A percentile compares a stretch with the other conserved stretches of the same genome.
phyloP scores from a whole-genome alignment of 192 early-diverging fungal genomes.

The Gonapodya prolifera region DNA sequence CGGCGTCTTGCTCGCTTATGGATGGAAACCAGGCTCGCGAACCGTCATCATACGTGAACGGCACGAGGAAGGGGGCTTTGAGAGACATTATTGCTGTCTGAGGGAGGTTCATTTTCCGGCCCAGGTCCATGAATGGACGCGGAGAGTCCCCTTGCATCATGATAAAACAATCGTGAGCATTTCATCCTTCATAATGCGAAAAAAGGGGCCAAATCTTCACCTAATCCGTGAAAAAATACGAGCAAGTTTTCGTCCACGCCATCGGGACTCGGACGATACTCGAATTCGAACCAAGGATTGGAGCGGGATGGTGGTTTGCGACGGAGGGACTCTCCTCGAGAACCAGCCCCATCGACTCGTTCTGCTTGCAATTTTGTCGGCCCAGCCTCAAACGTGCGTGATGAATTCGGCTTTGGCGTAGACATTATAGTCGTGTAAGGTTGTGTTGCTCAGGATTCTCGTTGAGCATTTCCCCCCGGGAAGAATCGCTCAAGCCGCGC shows the following conservation, averaged over 20 bases:
- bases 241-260: conserved; percentile 49
- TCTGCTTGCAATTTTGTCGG: neutral
- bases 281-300: conserved; percentile 19
- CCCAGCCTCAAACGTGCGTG: neutral
- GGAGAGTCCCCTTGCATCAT: conserved; percentile 25
- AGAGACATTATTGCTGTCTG: conserved; percentile 54
- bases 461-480: too few species aligned
- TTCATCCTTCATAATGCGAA: neutral
- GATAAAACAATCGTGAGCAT: neutral
- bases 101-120: conserved; percentile 42
- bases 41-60: conserved; percentile 41
- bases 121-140: conserved; percentile 47
- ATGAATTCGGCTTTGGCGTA: neutral
- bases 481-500: too few species aligned
- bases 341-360: neutral
- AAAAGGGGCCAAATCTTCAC: conserved; percentile 9
- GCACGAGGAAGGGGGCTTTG: conserved; percentile 42
- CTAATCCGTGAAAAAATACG: conserved; percentile 61
- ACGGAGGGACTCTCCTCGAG: neutral
- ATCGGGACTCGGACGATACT: conserved; percentile 30
- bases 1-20: conserved; percentile 39
- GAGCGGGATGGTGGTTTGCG: neutral
- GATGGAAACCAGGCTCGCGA: conserved; percentile 46
- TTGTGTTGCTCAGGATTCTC: too few species aligned
- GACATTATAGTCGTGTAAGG: too few species aligned